Evolutionary conservation across 306 rosid species (phyloP).

Genomic region (Quercus ilex): DNA sequence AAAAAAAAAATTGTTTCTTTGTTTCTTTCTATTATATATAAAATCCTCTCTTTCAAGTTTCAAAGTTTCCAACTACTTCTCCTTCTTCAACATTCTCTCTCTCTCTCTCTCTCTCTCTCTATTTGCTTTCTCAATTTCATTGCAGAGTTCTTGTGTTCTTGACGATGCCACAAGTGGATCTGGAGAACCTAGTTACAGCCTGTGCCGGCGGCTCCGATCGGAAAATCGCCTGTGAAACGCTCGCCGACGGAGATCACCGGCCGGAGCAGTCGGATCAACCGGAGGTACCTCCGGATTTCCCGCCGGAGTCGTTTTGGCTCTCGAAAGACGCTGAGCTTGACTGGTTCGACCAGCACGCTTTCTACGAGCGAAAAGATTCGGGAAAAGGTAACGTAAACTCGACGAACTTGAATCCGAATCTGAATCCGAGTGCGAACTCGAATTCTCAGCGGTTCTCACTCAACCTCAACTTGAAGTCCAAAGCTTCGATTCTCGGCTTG

Average conservation of each 20-base stretch:
- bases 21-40: conserved; percentile 11
- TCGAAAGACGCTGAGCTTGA: conserved; percentile 82
- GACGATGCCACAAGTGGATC: conserved; percentile 76
- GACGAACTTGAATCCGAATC: conserved; percentile 40
- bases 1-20: background rate
- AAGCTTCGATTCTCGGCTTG: conserved; percentile 69
- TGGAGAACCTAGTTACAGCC: conserved; percentile 72
- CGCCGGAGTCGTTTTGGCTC: conserved; percentile 89
- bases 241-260: conserved; percentile 31
- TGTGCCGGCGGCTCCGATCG: conserved; percentile 69
- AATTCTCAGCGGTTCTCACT: conserved; percentile 74
- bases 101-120: background rate
- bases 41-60: background rate
- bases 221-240: conserved; percentile 64
- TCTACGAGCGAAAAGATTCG: conserved; percentile 74
- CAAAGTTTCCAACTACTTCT: background rate
- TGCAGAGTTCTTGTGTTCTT: background rate
- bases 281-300: conserved; percentile 46
- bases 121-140: background rate
- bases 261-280: conserved; percentile 26
- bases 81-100: background rate
- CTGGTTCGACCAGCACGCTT: conserved; percentile 87
- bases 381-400: conserved; percentile 56
- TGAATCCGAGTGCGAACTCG: conserved; percentile 31
- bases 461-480: conserved; percentile 55